Conservation (phyloP, 2,329 filamentous ascomycete species). For the Fusarium sp. region DNA sequence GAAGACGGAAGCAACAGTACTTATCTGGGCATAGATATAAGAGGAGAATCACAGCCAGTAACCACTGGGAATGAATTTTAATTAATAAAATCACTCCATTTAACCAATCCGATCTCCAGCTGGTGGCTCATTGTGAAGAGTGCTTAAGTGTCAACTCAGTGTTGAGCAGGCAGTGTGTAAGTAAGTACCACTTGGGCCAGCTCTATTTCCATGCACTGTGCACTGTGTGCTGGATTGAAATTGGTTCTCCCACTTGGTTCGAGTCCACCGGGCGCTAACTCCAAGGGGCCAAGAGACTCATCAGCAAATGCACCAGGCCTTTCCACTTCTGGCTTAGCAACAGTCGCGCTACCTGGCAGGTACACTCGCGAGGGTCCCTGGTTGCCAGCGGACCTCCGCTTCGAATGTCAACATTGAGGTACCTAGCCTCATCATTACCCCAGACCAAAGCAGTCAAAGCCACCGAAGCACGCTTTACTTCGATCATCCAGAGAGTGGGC, state of each 20-base stretch:
- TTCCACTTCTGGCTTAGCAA: neutral
- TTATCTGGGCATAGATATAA: neutral
- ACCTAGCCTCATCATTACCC: slow-evolving; percentile 28
- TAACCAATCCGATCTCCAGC: neutral
- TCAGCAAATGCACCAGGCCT: neutral
- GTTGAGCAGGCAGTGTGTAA: neutral
- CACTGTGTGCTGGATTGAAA: neutral
- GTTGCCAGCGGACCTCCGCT: slow-evolving; percentile 13
- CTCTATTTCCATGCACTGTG: neutral
- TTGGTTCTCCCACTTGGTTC: slow-evolving; percentile 4
- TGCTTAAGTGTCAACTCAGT: neutral
- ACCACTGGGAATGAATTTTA: neutral
- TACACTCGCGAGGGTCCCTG: slow-evolving; percentile 8
- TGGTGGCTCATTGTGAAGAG: neutral
- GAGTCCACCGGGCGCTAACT: slow-evolving; percentile 14
- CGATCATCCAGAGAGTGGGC: slow-evolving; percentile 9
- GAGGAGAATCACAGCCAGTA: neutral
- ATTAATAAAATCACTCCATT: neutral
- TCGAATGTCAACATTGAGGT: slow-evolving; percentile 25
- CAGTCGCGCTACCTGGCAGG: neutral
- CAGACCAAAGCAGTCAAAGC: slow-evolving; percentile 18
- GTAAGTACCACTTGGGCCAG: neutral
- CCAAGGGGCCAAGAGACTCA: neutral
- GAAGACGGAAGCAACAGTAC: neutral
- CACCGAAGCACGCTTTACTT: slow-evolving; percentile 19